A percentile compares a stretch with the other conserved stretches of the same genome.
Evolutionary conservation across 2,329 filamentous ascomycete species (phyloP).

Genomic region (Mycosphaerella arachidis): DNA sequence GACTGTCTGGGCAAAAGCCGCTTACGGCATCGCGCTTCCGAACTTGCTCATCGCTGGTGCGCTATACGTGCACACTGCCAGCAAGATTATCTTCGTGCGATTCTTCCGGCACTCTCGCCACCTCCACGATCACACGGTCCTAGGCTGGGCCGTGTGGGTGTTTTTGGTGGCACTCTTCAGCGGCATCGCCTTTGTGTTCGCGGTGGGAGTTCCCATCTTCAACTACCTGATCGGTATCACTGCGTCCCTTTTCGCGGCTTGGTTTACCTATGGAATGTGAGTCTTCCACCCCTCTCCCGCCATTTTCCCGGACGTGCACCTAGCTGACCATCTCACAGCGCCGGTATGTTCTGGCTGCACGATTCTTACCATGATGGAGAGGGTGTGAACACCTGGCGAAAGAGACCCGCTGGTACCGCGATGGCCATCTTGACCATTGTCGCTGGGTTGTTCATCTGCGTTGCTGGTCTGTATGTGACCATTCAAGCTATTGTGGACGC

Average conservation of each 20-base stretch:
- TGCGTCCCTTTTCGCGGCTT: slow-evolving; percentile 49
- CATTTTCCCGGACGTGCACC: not conserved
- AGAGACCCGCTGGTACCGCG: slow-evolving; percentile 32
- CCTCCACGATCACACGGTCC: slow-evolving; percentile 45
- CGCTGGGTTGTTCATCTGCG: slow-evolving; percentile 46
- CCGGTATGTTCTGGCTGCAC: slow-evolving; percentile 51
- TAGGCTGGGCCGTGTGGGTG: slow-evolving; percentile 48
- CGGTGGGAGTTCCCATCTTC: slow-evolving; percentile 51
- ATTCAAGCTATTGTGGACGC: slow-evolving; percentile 38
- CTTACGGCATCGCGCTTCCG: slow-evolving; percentile 49
- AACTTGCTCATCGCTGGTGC: slow-evolving; percentile 50
- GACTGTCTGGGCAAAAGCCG: slow-evolving; percentile 46
- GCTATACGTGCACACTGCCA: slow-evolving; percentile 50
- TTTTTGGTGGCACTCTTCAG: slow-evolving; percentile 46
- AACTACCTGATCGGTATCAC: slow-evolving; percentile 51
- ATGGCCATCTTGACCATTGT: slow-evolving; percentile 42
- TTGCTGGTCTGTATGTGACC: slow-evolving; percentile 46
- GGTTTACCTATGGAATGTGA: slow-evolving; percentile 49
- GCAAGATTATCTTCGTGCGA: slow-evolving; percentile 50
- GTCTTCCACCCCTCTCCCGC: not conserved
- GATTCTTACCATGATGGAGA: slow-evolving; percentile 44
- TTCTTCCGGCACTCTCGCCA: slow-evolving; percentile 46
- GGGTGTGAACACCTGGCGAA: slow-evolving; percentile 25
- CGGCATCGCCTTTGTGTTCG: slow-evolving; percentile 41
- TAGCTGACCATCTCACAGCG: slow-evolving; percentile 28